A percentile compares a stretch with the other conserved stretches of the same genome.
phyloP scores from a whole-genome alignment of 306 rosid genomes.

The Mucuna pruriens region DNA sequence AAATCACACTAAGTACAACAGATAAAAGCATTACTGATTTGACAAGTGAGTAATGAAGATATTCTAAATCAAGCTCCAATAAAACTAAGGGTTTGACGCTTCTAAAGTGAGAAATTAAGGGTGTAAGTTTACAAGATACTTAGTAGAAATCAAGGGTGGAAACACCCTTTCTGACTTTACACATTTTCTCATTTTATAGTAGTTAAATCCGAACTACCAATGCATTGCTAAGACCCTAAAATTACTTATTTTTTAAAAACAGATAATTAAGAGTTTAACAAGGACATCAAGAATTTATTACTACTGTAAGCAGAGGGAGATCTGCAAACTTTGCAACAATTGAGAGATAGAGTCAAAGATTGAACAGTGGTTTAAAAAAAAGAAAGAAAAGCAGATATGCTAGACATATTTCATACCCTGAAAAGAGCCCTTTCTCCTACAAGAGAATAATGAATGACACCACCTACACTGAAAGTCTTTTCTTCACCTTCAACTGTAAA shows the following conservation, averaged over 20 bases:
- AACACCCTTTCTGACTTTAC: neutral
- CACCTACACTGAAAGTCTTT: constrained; percentile 60
- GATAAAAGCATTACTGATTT: constrained; percentile 22
- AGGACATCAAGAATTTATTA: neutral
- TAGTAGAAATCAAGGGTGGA: neutral
- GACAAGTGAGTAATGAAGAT: constrained; percentile 4
- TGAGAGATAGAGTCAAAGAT: constrained; percentile 4
- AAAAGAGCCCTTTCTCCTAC: constrained; percentile 92
- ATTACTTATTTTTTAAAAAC: neutral
- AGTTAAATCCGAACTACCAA: neutral
- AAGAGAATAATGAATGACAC: constrained; percentile 86
- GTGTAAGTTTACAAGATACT: neutral
- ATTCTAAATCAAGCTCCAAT: neutral
- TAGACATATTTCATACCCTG: constrained; percentile 63
- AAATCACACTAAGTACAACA: neutral
- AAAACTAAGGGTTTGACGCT: neutral
- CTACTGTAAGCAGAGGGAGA: neutral
- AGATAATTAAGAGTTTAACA: constrained; percentile 13
- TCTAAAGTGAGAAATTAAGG: neutral
- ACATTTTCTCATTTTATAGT: neutral
- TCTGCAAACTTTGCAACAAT: constrained; percentile 26
- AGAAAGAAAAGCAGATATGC: neutral
- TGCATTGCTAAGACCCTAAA: constrained; percentile 1
- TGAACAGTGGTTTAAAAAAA: neutral
- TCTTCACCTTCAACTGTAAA: constrained; percentile 78